Base-by-base conservation (phyloP, 306 rosid genomes). In the Clitoria ternatea region DNA sequence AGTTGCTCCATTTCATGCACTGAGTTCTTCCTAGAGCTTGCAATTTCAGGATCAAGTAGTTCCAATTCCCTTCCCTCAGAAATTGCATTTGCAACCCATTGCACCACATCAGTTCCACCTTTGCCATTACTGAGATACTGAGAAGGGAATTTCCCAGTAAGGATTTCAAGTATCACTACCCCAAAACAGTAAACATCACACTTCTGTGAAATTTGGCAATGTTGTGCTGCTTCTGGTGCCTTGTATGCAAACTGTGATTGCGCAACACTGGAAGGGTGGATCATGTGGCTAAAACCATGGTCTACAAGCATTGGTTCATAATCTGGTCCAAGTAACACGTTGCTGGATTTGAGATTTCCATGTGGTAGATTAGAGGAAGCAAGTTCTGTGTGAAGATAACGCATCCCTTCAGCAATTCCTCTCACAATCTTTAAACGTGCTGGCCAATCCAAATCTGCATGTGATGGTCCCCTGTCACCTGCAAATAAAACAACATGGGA, bases 271-370 rank as follows among this genome's bases (percentile, higher is more conserved):
- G 85, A 30, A 33, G 85, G 71, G 79, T 75, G 73, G 18, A 85
- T 76, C 27, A 93, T 42, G 8, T 78, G 77, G 35, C 44, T 70
- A 23, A 85, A 79, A 6, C 94, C 98, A 27, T 47, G 88, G 15
- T 93, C 98, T 20, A 71, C 72, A 0, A 93, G 80, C 11, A 90
- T 11, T 4, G 98, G 89, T 64, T 88, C 87, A 19, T 63, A 77
- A 7, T 82, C 82, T 10, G 83, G 84, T 71, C 85, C 84, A 8
- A 93, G 80, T 7, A 93, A 88, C 48, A 93, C 27, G 50, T 93
- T 93, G 80, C 92, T 86, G 27, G 96, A 90, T 66, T 93, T 93
- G 49, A 93, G 85, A 64, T 93, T 86, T 1, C 98, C 98, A 49
- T 93, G 98, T 14, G 98, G 96, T 30, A 93, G 59, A 61, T 77